Conservation (phyloP, 176 grass and related monocot genomes). For the Thalia dealbata region DNA sequence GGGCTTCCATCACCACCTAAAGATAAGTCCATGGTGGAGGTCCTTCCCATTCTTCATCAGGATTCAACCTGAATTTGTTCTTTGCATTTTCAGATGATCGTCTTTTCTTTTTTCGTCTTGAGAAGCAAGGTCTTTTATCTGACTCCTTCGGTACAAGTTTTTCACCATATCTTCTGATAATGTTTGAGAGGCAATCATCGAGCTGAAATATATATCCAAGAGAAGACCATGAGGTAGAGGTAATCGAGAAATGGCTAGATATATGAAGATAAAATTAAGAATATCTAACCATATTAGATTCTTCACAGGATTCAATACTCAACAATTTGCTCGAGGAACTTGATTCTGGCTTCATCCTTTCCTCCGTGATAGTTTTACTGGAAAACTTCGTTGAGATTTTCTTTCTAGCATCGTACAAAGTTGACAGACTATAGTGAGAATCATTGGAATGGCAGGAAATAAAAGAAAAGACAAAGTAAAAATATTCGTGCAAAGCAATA, state of each 20-base stretch:
- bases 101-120: constrained; percentile 53
- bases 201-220: constrained; percentile 20
- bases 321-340: background rate
- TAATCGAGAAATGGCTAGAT: constrained; percentile 12
- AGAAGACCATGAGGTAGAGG: constrained; percentile 9
- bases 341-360: constrained; percentile 3
- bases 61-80: constrained; percentile 36
- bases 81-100: constrained; percentile 26
- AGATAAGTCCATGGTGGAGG: constrained; percentile 68
- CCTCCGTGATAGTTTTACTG: background rate
- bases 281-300: constrained; percentile 9
- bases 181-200: constrained; percentile 25
- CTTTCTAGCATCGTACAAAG: background rate
- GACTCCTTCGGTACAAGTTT: constrained; percentile 60
- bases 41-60: constrained; percentile 59
- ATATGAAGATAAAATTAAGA: constrained; percentile 6
- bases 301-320: constrained; percentile 2
- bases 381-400: background rate
- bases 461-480: background rate
- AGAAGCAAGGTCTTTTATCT: constrained; percentile 40
- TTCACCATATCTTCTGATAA: constrained; percentile 38
- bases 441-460: background rate
- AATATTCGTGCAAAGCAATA: background rate
- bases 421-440: background rate
- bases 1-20: constrained; percentile 67